Conservation (phyloP, 108 stramenopile species). For the Pseudonitzschia delicatissima region DNA sequence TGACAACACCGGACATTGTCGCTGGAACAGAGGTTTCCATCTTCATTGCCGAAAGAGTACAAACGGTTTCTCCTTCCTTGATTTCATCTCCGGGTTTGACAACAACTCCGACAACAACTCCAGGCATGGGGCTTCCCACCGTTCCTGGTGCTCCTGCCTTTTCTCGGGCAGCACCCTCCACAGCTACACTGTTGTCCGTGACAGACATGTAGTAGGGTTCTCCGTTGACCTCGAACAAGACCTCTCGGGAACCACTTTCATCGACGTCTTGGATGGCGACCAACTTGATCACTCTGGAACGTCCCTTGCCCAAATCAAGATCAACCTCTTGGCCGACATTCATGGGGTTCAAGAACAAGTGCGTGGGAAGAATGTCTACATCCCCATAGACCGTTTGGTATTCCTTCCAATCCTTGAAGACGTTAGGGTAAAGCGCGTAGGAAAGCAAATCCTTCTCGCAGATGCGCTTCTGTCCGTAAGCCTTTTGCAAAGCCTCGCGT, state of each 20-base stretch:
- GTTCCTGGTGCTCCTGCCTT: constrained; percentile 61
- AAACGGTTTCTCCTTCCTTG: constrained; percentile 78
- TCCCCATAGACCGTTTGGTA: constrained; percentile 54
- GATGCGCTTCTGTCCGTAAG: constrained; percentile 62
- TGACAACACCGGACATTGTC: constrained; percentile 69
- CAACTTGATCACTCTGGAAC: constrained; percentile 46
- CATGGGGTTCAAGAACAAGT: constrained; percentile 84
- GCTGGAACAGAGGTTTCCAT: constrained; percentile 93
- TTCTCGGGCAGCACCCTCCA: constrained; percentile 40
- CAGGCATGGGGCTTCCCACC: constrained; percentile 91
- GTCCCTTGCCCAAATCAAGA: constrained; percentile 61
- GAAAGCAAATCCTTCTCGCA: constrained; percentile 79
- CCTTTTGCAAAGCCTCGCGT: constrained; percentile 47
- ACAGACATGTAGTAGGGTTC: constrained; percentile 68
- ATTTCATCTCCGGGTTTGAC: constrained; percentile 88
- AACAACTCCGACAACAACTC: constrained; percentile 83
- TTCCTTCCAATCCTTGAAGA: constrained; percentile 81
- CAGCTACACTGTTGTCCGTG: constrained; percentile 44
- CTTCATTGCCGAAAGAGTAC: constrained; percentile 93
- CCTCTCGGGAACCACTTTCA: constrained; percentile 58
- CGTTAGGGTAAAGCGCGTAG: constrained; percentile 86
- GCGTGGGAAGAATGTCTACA: constrained; percentile 75
- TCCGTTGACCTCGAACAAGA: constrained; percentile 90
- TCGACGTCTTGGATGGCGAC: constrained; percentile 51
- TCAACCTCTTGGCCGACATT: constrained; percentile 82